Percentiles rank a stretch among this genome's conserved stretches.
Conservation (phyloP, 345 rosid species). For the Psidium guajava region DNA sequence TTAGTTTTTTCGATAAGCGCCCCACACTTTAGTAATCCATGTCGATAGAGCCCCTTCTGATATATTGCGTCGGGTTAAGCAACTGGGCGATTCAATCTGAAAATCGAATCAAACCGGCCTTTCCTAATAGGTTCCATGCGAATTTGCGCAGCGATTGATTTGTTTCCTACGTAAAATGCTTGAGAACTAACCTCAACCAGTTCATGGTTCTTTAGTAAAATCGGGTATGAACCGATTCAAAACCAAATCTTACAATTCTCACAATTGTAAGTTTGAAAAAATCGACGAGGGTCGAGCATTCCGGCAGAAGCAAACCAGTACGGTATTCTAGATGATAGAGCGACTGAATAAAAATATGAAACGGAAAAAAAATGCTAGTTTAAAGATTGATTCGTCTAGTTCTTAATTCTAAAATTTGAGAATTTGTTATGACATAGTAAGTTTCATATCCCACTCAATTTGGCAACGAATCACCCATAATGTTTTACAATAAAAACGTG, state of each 20-base stretch:
- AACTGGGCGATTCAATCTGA: neutral
- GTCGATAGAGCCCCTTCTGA: neutral
- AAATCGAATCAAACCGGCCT: neutral
- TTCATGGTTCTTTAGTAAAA: rapidly evolving
- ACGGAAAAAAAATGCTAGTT: too few relatives aligned
- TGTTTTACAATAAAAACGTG: too few relatives aligned
- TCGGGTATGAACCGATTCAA: neutral
- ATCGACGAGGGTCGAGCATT: neutral
- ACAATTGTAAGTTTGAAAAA: neutral
- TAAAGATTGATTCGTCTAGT: rapidly evolving
- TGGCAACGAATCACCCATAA: neutral
- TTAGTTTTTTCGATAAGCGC: neutral
- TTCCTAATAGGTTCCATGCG: neutral
- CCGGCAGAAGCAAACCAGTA: neutral
- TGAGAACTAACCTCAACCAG: rapidly evolving
- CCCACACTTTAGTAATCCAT: neutral
- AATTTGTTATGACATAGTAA: neutral
- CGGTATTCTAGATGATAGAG: neutral
- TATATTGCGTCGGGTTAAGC: neutral
- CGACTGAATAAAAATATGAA: too few relatives aligned
- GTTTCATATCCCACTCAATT: neutral
- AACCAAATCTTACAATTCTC: neutral
- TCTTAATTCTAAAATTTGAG: neutral
- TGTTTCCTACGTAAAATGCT: neutral
- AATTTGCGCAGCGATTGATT: rapidly evolving